Evolutionary conservation across 2,329 filamentous ascomycete genomes (phyloP).

Genomic region (Aureobasidium sp.): DNA sequence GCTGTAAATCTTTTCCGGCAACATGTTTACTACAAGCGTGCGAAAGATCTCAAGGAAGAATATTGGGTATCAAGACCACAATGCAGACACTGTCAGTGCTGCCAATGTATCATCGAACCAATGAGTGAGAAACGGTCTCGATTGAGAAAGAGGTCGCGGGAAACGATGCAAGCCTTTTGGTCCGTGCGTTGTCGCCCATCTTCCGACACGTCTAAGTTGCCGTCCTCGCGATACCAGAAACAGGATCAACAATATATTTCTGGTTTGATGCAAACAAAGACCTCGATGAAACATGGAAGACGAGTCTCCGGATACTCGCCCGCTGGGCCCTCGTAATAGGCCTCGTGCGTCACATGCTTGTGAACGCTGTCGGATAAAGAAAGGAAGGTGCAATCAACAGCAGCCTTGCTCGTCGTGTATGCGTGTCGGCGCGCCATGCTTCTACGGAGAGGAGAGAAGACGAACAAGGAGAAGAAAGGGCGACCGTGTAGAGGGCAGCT

Average conservation of each 20-base stretch:
- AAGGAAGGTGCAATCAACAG: slow-evolving; percentile 11
- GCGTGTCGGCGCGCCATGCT: background rate
- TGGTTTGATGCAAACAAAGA: too few species aligned
- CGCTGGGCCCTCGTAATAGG: background rate
- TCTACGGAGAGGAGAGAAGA: slow-evolving; percentile 3
- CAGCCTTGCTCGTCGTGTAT: slow-evolving; percentile 13
- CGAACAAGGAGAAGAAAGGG: background rate
- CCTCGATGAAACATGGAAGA: background rate
- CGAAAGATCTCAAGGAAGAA: too few species aligned
- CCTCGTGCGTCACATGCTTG: slow-evolving; percentile 13
- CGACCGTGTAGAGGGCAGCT: too few species aligned
- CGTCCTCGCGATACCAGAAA: background rate
- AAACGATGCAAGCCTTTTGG: background rate
- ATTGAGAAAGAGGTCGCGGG: background rate
- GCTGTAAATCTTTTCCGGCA: too few species aligned
- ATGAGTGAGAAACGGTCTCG: background rate
- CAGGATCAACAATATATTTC: background rate
- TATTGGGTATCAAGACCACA: too few species aligned
- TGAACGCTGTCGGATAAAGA: slow-evolving; percentile 5
- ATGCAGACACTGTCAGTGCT: too few species aligned
- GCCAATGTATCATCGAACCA: background rate
- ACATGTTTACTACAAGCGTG: too few species aligned
- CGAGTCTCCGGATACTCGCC: background rate
- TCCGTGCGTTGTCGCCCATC: background rate
- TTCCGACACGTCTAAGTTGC: background rate